These are phyloP conservation scores for Phytophthora pinifolia DNA, from an alignment of 352 stramenopile species.

Conservation along the genomic window DNA sequence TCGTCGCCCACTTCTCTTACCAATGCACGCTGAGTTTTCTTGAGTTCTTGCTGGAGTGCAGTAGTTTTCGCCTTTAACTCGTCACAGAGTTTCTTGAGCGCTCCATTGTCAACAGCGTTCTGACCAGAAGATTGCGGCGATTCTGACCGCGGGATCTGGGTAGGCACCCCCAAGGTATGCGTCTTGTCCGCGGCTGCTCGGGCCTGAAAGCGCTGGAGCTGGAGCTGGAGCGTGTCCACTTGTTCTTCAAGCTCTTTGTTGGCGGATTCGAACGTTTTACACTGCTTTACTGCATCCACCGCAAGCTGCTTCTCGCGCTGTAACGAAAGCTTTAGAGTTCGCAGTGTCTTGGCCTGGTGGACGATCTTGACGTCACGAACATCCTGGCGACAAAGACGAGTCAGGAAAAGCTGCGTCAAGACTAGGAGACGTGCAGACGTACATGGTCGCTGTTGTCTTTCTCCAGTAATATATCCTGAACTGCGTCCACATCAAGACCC, in stretches of 20 bases:
- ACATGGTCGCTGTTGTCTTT: constrained; percentile 63
- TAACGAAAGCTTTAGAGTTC: constrained; percentile 52
- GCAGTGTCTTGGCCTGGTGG: constrained; percentile 70
- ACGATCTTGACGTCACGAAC: constrained; percentile 79
- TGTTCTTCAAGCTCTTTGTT: constrained; percentile 52
- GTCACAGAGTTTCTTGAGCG: constrained; percentile 52
- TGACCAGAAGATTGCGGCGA: neutral
- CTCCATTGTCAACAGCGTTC: neutral
- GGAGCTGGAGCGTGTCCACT: constrained; percentile 63
- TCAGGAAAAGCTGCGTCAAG: neutral
- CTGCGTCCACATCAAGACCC: constrained; percentile 45
- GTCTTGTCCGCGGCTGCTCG: constrained; percentile 30
- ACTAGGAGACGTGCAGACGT: neutral
- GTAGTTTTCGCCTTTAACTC: constrained; percentile 63
- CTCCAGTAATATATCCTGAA: constrained; percentile 67
- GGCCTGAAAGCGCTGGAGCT: constrained; percentile 53
- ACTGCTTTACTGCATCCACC: constrained; percentile 39
- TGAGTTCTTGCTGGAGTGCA: constrained; percentile 58
- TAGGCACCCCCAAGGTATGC: constrained; percentile 1
- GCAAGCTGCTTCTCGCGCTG: constrained; percentile 64
- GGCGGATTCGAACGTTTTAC: constrained; percentile 33
- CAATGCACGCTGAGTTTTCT: constrained; percentile 70
- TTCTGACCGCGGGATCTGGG: constrained; percentile 6
- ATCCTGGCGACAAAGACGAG: constrained; percentile 42
- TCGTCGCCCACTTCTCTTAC: constrained; percentile 67